Percentiles rank a stretch among this genome's conserved stretches.
Evolutionary conservation across 2,329 filamentous ascomycete species (phyloP).

Genomic region (Amesomyces nigricolor): DNA sequence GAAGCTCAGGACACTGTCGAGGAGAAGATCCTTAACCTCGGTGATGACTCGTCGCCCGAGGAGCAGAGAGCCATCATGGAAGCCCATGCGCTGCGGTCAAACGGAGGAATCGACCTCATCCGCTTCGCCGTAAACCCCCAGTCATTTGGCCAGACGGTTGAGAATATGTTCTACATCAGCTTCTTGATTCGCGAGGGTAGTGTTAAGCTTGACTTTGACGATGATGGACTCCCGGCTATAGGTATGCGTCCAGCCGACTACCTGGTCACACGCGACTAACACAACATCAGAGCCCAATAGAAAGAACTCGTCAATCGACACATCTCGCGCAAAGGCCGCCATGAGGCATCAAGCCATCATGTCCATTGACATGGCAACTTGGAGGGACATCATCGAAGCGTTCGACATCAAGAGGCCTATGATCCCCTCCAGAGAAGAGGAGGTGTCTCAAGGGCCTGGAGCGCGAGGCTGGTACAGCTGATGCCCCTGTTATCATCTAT

Average conservation of each 20-base stretch:
- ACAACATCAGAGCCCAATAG: constrained; percentile 36
- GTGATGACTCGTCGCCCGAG: constrained; percentile 43
- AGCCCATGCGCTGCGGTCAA: constrained; percentile 57
- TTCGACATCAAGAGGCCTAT: constrained; percentile 74
- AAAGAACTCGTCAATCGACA: constrained; percentile 41
- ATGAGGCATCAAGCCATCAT: constrained; percentile 81
- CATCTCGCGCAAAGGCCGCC: constrained; percentile 38
- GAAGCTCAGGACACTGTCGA: constrained; percentile 43
- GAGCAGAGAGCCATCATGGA: constrained; percentile 53
- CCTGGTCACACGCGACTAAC: constrained; percentile 30
- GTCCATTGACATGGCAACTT: constrained; percentile 77
- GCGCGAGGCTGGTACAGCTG: constrained; percentile 60
- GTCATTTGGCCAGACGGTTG: constrained; percentile 90
- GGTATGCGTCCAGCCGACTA: constrained; percentile 50
- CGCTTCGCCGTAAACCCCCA: constrained; percentile 84
- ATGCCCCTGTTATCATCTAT: not conserved
- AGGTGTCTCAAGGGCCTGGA: constrained; percentile 45
- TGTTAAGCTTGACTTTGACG: constrained; percentile 67
- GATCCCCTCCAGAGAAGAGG: constrained; percentile 73
- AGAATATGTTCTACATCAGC: constrained; percentile 95
- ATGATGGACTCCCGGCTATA: constrained; percentile 69
- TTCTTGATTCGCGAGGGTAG: constrained; percentile 87
- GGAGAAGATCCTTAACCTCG: constrained; percentile 33
- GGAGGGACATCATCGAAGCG: constrained; percentile 69
- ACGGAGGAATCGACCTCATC: constrained; percentile 71